phyloP scores from a whole-genome alignment of 371 early-diverging fungal genomes.

The Batrachochytrium dendrobatidis region DNA sequence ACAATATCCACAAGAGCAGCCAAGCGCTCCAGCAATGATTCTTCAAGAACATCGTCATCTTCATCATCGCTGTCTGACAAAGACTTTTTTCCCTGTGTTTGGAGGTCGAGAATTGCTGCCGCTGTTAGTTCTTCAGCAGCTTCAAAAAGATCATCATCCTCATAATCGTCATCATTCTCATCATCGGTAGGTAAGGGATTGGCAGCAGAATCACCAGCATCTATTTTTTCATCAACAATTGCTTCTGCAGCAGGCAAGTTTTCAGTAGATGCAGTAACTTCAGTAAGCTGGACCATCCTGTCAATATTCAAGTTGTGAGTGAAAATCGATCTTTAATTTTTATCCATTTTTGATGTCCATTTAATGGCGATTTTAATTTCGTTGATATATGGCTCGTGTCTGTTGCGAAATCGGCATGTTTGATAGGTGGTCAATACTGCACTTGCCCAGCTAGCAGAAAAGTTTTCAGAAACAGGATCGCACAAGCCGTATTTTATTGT shows the following conservation, averaged over 20 bases:
- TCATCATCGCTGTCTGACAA: not conserved
- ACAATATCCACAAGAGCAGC: slow-evolving; percentile 37
- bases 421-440: slow-evolving; percentile 17
- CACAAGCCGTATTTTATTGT: slow-evolving; percentile 54
- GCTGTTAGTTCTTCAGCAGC: not conserved
- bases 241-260: not conserved
- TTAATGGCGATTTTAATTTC: slow-evolving; percentile 9
- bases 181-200: not conserved
- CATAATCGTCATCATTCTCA: not conserved
- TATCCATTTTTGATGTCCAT: too few species aligned
- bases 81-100: slow-evolving; percentile 3
- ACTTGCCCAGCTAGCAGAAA: slow-evolving; percentile 22
- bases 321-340: too few species aligned
- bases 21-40: slow-evolving; percentile 33
- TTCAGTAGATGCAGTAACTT: not conserved
- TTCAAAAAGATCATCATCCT: not conserved
- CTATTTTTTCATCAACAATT: not conserved
- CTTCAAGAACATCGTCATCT: slow-evolving; percentile 15
- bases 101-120: not conserved
- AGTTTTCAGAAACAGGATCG: not conserved
- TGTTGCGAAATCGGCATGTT: not conserved
- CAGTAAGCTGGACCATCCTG: not conserved
- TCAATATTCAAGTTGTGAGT: too few species aligned
- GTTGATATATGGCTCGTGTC: not conserved
- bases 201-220: not conserved